Percentiles rank a stretch among this genome's conserved stretches.
Conservation (phyloP, 2,329 filamentous ascomycete species). For the Laburnicola sp. region DNA sequence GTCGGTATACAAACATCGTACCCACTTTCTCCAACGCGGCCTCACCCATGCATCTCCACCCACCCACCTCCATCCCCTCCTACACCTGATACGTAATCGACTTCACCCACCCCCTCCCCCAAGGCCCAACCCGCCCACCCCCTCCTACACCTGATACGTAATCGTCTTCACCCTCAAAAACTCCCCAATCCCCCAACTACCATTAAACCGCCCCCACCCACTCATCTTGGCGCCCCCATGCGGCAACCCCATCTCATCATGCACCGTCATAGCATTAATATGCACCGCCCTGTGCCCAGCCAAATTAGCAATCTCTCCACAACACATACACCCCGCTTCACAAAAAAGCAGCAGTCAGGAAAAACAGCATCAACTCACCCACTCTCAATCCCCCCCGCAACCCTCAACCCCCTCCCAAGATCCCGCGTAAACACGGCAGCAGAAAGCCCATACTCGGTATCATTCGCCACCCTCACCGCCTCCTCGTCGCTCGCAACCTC, state of each 20-base stretch:
- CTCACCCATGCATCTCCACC: too few species aligned
- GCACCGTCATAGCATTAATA: conserved; percentile 56
- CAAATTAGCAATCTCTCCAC: too few species aligned
- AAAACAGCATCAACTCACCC: too few species aligned
- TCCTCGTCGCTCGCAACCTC: conserved; percentile 66
- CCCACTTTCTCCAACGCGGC: too few species aligned
- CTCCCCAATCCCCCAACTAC: conserved; percentile 51
- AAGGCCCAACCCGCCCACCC: too few species aligned
- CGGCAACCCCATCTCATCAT: conserved; percentile 53
- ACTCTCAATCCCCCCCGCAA: conserved; percentile 22
- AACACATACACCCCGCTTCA: too few species aligned
- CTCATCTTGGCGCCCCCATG: conserved; percentile 56
- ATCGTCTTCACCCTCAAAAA: conserved; percentile 51
- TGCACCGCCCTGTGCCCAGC: conserved; percentile 56
- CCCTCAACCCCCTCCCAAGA: conserved; percentile 12
- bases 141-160: conserved; percentile 42
- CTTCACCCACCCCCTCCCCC: too few species aligned
- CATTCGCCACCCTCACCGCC: conserved; percentile 71
- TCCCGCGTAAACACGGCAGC: conserved; percentile 28
- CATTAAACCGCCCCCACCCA: conserved; percentile 55
- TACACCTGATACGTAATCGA: conserved; percentile 47
- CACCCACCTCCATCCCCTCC: neutral
- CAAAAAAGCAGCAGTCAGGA: too few species aligned
- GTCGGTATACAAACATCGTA: too few species aligned
- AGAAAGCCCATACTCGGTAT: conserved; percentile 65